Evolutionary conservation across 495 filamentous ascomycete species (phyloP).

Genomic region (Entonaema liquescens): DNA sequence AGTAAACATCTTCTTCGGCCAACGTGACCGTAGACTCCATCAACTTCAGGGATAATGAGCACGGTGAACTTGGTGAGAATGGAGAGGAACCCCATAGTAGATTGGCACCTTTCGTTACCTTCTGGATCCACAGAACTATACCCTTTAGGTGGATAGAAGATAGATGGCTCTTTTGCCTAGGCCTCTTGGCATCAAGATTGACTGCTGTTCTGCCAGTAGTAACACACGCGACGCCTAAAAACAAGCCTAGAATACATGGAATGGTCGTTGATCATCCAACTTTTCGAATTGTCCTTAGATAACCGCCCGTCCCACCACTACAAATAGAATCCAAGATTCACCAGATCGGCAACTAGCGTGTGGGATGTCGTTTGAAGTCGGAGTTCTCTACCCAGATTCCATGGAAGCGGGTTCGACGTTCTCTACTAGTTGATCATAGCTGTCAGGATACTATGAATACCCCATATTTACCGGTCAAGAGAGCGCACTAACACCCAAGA

Average conservation of each 20-base stretch:
- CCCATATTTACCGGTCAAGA: slow-evolving; percentile 28
- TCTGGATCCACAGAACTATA: slow-evolving; percentile 32
- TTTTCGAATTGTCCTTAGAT: slow-evolving; percentile 29
- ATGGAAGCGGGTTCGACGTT: slow-evolving; percentile 22
- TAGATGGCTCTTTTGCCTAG: slow-evolving; percentile 20
- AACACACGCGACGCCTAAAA: slow-evolving; percentile 12
- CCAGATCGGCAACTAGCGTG: slow-evolving; percentile 29
- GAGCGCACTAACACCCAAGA: slow-evolving; percentile 18
- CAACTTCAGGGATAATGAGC: neutral
- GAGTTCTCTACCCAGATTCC: slow-evolving; percentile 15
- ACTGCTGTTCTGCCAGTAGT: slow-evolving; percentile 22
- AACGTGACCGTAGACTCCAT: slow-evolving; percentile 1
- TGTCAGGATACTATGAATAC: slow-evolving; percentile 3
- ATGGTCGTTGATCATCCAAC: slow-evolving; percentile 26
- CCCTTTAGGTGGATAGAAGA: slow-evolving; percentile 15
- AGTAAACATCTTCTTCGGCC: neutral
- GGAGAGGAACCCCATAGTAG: slow-evolving; percentile 4
- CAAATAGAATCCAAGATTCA: slow-evolving; percentile 12
- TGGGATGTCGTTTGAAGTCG: slow-evolving; percentile 22
- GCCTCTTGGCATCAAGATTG: slow-evolving; percentile 37
- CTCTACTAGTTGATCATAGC: slow-evolving; percentile 13
- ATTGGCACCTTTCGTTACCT: slow-evolving; percentile 3
- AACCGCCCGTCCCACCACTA: slow-evolving; percentile 6
- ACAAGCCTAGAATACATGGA: slow-evolving; percentile 19
- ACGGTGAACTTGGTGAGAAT: slow-evolving; percentile 6